Base-by-base conservation (phyloP, 208 protist genomes). In the Crithidia brevicula region DNA sequence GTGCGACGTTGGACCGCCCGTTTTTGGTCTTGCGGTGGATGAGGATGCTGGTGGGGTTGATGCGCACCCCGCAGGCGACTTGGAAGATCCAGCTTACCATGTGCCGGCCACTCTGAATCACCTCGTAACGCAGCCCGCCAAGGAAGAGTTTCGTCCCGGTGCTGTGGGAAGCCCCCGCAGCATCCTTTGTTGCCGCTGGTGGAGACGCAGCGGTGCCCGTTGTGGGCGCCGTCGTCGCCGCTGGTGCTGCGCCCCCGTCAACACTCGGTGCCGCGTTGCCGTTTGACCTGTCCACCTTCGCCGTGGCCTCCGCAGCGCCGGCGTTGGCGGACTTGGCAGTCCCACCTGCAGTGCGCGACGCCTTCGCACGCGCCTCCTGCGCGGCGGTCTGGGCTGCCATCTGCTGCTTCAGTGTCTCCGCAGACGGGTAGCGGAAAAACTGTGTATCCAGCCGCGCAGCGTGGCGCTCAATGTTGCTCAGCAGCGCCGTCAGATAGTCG, bases 61-160 rank as follows among this genome's bases (percentile, higher is more conserved):
- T 61, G 15, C 66, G 79, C 38, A 95, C 84, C 3, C 85, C 82
- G 46, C 82, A 92, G 10, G 75, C 76, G 2, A 69, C 60, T 34
- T 89, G 71, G 40, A 95, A 86, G 27, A 95, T 76, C 86, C 89
- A 95, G 69, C 75, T 72, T 34, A 95, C 79, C 25, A 77, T 75
- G 38, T 84, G 80, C 30, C 86, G 79, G 46, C 86, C 86, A 47
- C 60, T 71, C 59, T 92, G 89, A 25, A 95, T 81, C n/a, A 95
- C 82, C 77, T 95, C 89, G 68, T 91, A 95, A 33, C 89, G 89
- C 59, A 95, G 68, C 22, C 86, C 86, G 27, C 89, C 89, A 42
- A 95, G 64, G 62, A 95, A 95, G 27, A 95, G 71, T 76, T 95
- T 95, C 28, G 74, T 87, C 50, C 89, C 82, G 28, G 33, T 43